Evolutionary conservation across 2,329 filamentous ascomycete species (phyloP).

Genomic region (Rutstroemia sydowiana): DNA sequence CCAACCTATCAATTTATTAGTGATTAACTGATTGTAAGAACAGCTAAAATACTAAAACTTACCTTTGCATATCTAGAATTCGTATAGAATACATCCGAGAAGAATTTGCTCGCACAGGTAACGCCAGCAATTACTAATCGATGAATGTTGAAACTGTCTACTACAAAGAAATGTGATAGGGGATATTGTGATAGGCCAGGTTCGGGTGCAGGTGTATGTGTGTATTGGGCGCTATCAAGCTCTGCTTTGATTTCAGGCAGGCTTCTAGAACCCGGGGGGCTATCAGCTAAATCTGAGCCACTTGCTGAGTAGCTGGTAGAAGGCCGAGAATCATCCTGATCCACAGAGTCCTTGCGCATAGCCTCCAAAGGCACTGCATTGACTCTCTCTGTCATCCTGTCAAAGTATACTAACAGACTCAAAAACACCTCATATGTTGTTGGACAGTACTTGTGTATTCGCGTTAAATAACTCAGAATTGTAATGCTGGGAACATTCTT

Average conservation of each 20-base stretch:
- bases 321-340: conserved; percentile 22
- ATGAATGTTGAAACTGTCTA: conserved; percentile 98
- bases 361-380: conserved; percentile 71
- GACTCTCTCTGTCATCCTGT: conserved; percentile 95
- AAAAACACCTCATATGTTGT: conserved; percentile 98
- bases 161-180: conserved; percentile 74
- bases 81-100: conserved; percentile 97
- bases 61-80: conserved; percentile 99
- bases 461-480: conserved; percentile 87
- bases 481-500: conserved; percentile 98
- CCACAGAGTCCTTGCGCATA: conserved; percentile 38
- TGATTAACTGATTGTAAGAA: background rate
- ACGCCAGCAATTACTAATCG: conserved; percentile 93
- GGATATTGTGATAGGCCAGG: conserved; percentile 20
- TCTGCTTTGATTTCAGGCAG: conserved; percentile 24
- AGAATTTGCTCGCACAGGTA: conserved; percentile 98
- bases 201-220: conserved; percentile 21
- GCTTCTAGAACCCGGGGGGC: conserved; percentile 21
- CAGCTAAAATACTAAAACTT: conserved; percentile 23
- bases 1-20: conserved; percentile 63
- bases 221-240: conserved; percentile 24
- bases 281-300: conserved; percentile 28
- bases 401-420: conserved; percentile 92
- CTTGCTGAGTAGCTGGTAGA: conserved; percentile 26
- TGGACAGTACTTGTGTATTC: conserved; percentile 98